Evolutionary conservation across 1,284 basidiomycete genomes (phyloP), one percentile per base, ranked within the genome.

Genomic region (Rhodofomes roseus): DNA sequence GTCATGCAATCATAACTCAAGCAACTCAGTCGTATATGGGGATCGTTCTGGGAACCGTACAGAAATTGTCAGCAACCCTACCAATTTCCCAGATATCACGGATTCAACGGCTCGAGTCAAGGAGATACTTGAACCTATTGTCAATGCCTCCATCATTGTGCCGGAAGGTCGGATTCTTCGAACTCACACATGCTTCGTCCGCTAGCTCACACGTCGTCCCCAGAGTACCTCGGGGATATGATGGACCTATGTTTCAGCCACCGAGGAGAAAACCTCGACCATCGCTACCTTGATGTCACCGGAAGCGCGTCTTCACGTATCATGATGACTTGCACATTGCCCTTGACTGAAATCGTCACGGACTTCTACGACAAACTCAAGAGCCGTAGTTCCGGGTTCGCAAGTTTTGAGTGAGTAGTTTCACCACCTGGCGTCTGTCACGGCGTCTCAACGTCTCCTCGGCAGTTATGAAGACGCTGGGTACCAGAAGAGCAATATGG

Each of bases 311-410:
- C 85, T 12, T 76, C 87, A 1, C 84, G 93, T 25, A 84, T 92
- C 34, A 89, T 96, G 54, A 74, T 97, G 65, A 89, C 84, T 20
- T 95, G 93, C 67, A 81, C 79, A 6, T 73, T 98, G n/a, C 95
- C 95, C 9, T 77, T 98, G 62, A 87, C 86, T 67, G 94, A 96
- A 73, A 92, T 98, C 59, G 93, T 98, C 6, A 93, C 92, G 1
- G 88, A 93, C 73, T 98, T 98, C 73, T 97, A 96, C 71, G 92
- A 95, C 67, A 87, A 90, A 66, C 80, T 98, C 58, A 98, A 98
- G 76, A 89, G 89, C 73, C 82, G 89, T 51, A 95, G 92, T 68
- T 95, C 93, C 3, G 94, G 94, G 23, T 96, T 95, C 71, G 94
- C 94, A 9, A 93, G 91, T 68, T 95, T 96, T 69, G 94, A 96